Conservation (phyloP, 495 filamentous ascomycete genomes). For the Aspergillus asperescens region DNA sequence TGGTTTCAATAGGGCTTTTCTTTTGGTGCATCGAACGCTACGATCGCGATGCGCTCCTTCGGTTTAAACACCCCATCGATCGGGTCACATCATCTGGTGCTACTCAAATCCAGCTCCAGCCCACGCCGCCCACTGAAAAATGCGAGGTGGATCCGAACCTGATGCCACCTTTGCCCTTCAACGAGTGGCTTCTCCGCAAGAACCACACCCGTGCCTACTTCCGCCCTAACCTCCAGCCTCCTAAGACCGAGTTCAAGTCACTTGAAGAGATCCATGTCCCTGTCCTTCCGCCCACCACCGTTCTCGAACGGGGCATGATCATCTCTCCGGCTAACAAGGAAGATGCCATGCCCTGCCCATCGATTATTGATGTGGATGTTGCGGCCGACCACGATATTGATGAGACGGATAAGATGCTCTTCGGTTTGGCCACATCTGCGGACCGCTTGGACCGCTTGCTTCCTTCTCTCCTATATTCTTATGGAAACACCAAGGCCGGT, state of each 20-base stretch:
- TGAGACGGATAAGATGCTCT: constrained; percentile 47
- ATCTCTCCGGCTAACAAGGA: constrained; percentile 37
- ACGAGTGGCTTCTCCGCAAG: constrained; percentile 45
- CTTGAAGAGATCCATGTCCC: constrained; percentile 39
- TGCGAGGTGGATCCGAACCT: constrained; percentile 38
- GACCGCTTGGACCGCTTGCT: constrained; percentile 46
- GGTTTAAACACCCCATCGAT: constrained; percentile 39
- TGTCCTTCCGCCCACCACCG: constrained; percentile 42
- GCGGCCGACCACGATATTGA: constrained; percentile 41
- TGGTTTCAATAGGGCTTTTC: constrained; percentile 43
- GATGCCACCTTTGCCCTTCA: constrained; percentile 37
- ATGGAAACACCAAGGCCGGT: constrained; percentile 45
- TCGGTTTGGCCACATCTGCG: constrained; percentile 48
- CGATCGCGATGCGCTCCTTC: constrained; percentile 38
- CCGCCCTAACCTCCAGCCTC: constrained; percentile 36
- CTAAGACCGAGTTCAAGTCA: constrained; percentile 39
- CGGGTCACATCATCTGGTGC: constrained; percentile 22
- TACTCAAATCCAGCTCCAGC: constrained; percentile 22
- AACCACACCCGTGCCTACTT: constrained; percentile 47
- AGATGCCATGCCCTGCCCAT: constrained; percentile 39
- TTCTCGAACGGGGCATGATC: constrained; percentile 45
- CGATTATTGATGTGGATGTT: constrained; percentile 43
- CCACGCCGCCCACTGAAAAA: constrained; percentile 13
- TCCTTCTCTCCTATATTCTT: constrained; percentile 45
- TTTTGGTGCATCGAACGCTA: constrained; percentile 45